Percentiles rank a stretch among this genome's conserved stretches.
phyloP scores from a whole-genome alignment of 257 asterid genomes.

The Jaltomata sinuosa region DNA sequence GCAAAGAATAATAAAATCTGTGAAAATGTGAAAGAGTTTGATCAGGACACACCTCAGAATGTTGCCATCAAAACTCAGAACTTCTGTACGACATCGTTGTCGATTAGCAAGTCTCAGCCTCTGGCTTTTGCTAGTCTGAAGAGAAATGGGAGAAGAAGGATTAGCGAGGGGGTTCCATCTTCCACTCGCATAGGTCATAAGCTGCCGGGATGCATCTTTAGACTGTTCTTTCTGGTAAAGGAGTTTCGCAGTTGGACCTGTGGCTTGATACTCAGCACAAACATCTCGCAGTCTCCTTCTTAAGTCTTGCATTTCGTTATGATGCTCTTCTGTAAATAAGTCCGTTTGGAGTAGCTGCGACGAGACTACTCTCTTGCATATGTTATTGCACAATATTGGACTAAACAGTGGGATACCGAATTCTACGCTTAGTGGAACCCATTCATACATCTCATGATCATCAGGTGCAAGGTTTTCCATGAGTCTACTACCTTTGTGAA shows the following conservation, averaged over 20 bases:
- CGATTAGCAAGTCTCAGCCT: conserved; percentile 82
- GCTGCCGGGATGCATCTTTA: conserved; percentile 46
- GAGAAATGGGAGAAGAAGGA: conserved; percentile 97
- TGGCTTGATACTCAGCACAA: conserved; percentile 84
- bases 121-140: conserved; percentile 74
- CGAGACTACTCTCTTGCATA: conserved; percentile 74
- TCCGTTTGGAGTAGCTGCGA: conserved; percentile 86
- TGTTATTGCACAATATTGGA: conserved; percentile 74
- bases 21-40: neutral
- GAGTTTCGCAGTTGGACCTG: conserved; percentile 81
- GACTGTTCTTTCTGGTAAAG: conserved; percentile 87
- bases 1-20: neutral
- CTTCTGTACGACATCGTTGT: conserved; percentile 73
- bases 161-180: conserved; percentile 87
- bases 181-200: conserved; percentile 94
- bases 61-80: conserved; percentile 91
- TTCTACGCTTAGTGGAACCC: conserved; percentile 89
- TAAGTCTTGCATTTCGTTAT: conserved; percentile 82
- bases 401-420: conserved; percentile 92
- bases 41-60: conserved; percentile 60
- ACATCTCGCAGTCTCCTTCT: conserved; percentile 66
- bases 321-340: conserved; percentile 63
- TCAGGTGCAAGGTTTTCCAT: conserved; percentile 32
- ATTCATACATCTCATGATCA: conserved; percentile 57
- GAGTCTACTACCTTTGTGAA: conserved; percentile 60